phyloP scores from a whole-genome alignment of 257 asterid species.

The Cruciata laevipes region DNA sequence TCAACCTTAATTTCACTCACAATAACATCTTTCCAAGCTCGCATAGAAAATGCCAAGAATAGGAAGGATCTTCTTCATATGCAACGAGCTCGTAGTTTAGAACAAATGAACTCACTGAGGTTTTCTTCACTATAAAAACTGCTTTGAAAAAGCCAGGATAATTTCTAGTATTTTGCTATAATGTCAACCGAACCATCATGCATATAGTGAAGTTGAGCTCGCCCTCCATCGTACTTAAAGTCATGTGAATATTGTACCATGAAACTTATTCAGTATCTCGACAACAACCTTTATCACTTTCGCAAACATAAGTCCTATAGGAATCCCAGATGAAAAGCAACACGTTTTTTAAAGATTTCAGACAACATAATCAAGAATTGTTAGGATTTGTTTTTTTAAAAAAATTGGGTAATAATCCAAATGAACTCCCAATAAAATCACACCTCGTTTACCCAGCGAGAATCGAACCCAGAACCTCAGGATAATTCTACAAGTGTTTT shows the following conservation, averaged over 20 bases:
- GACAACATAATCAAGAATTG: constrained; percentile 78
- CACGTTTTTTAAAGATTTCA: constrained; percentile 86
- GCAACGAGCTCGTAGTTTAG: constrained; percentile 98
- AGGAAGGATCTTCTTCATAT: constrained; percentile 80
- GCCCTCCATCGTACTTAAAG: constrained; percentile 96
- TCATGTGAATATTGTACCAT: constrained; percentile 85
- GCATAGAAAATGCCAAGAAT: constrained; percentile 83
- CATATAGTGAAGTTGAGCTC: constrained; percentile 90
- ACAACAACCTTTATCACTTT: constrained; percentile 89
- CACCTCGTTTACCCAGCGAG: too few relatives aligned
- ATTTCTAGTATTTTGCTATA: constrained; percentile 84
- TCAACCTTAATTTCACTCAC: constrained; percentile 68
- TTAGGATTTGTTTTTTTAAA: too few relatives aligned
- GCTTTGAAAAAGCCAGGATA: constrained; percentile 83
- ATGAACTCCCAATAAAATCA: too few relatives aligned
- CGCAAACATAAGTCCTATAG: constrained; percentile 96
- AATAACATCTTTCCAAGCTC: constrained; percentile 84
- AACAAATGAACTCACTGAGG: constrained; percentile 73
- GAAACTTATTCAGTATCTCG: constrained; percentile 87
- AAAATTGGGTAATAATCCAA: too few relatives aligned
- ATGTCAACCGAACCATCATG: constrained; percentile 86
- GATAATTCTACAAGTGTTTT: too few relatives aligned
- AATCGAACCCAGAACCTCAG: too few relatives aligned
- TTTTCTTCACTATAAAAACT: constrained; percentile 54
- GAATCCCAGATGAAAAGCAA: constrained; percentile 80